These are phyloP conservation scores for Eutypella sp. DNA, from an alignment of 2,329 filamentous ascomycete species.

Conservation along the genomic window DNA sequence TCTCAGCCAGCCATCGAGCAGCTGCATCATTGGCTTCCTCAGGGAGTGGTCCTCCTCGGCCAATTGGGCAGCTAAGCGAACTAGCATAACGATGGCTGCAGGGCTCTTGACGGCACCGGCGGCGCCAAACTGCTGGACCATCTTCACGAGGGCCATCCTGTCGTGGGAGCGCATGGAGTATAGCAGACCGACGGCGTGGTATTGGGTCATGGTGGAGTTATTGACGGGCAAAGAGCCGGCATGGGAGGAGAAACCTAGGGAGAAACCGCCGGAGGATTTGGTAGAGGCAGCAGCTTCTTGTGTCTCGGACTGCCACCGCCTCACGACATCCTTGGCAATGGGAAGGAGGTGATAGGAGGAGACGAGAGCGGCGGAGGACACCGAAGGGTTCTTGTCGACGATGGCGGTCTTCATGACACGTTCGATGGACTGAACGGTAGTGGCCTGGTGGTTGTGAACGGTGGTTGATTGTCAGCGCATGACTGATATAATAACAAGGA, in stretches of 20 bases:
- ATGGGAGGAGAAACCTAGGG: slow-evolving; percentile 83
- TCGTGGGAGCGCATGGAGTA: slow-evolving; percentile 98
- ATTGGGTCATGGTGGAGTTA: slow-evolving; percentile 96
- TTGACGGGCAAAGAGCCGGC: slow-evolving; percentile 71
- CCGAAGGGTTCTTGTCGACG: slow-evolving; percentile 97
- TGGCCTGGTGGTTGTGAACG: slow-evolving; percentile 53
- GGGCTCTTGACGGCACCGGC: slow-evolving; percentile 93
- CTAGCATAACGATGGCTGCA: slow-evolving; percentile 85
- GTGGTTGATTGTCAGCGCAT: slow-evolving; percentile 2
- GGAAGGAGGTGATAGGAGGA: slow-evolving; percentile 97
- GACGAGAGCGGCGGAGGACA: slow-evolving; percentile 91
- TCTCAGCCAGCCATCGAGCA: slow-evolving; percentile 92
- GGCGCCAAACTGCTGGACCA: slow-evolving; percentile 98
- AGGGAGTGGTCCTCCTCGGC: slow-evolving; percentile 88
- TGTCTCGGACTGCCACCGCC: slow-evolving; percentile 97
- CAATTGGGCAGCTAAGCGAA: slow-evolving; percentile 86
- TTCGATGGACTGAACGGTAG: slow-evolving; percentile 95
- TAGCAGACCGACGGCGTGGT: slow-evolving; percentile 93
- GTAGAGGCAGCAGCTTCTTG: slow-evolving; percentile 89
- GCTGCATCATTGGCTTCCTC: slow-evolving; percentile 92
- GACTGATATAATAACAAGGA: too few species aligned
- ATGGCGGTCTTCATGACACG: slow-evolving; percentile 98
- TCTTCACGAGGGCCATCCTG: slow-evolving; percentile 97
- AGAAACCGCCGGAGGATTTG: slow-evolving; percentile 87
- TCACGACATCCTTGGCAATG: slow-evolving; percentile 89